Evolutionary conservation across 371 early-diverging fungal species (phyloP).

Genomic region (Mitosporidium daphniae): DNA sequence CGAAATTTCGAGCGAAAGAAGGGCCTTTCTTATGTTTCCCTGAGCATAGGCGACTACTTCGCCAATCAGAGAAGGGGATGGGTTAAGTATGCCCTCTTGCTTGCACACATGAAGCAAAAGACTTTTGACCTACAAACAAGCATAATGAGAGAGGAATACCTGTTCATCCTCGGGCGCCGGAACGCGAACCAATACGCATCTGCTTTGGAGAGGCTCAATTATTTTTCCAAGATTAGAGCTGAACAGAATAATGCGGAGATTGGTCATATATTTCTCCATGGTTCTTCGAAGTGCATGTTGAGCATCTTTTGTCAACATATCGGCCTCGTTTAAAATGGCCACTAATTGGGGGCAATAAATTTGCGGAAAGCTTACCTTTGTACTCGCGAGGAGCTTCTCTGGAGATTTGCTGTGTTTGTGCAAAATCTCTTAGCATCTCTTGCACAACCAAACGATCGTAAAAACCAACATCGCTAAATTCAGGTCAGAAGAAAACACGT

Average conservation of each 20-base stretch:
- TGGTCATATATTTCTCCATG: slow-evolving; percentile 87
- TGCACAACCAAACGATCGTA: slow-evolving; percentile 82
- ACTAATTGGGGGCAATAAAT: slow-evolving; percentile 9
- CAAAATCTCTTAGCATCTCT: slow-evolving; percentile 80
- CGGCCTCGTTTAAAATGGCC: slow-evolving; percentile 81
- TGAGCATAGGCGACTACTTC: slow-evolving; percentile 21
- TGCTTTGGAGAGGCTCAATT: slow-evolving; percentile 68
- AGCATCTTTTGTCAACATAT: slow-evolving; percentile 54
- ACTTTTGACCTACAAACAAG: no score
- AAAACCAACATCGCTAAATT: slow-evolving; percentile 36
- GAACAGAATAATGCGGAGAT: slow-evolving; percentile 67
- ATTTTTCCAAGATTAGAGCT: slow-evolving; percentile 53
- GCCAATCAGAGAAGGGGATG: no score
- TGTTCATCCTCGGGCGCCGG: slow-evolving; percentile 32
- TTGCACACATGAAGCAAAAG: slow-evolving; percentile 3
- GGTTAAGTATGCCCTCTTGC: no score
- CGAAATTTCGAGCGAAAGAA: slow-evolving; percentile 51
- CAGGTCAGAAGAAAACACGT: slow-evolving; percentile 6
- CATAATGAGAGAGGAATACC: no score
- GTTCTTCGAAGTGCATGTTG: slow-evolving; percentile 92
- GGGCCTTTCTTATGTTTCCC: slow-evolving; percentile 51
- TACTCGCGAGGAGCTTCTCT: slow-evolving; percentile 29
- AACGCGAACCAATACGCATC: slow-evolving; percentile 65
- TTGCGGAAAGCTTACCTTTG: no score
- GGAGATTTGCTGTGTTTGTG: slow-evolving; percentile 82